These are phyloP conservation scores for Candida patagonica DNA, from an alignment of 805 yeast genomes.

Conservation along the genomic window DNA sequence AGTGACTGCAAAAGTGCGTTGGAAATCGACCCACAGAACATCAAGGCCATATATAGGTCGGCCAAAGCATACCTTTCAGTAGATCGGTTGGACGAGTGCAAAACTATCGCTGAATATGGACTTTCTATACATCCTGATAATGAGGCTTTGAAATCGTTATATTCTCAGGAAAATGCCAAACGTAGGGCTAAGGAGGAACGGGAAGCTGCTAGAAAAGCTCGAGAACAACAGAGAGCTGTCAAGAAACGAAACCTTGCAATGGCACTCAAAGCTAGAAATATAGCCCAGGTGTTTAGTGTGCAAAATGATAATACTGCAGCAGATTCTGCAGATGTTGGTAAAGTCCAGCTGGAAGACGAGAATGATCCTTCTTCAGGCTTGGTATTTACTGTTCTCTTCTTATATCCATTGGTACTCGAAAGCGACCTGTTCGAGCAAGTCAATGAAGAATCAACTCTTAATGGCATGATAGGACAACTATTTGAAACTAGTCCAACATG, in stretches of 20 bases:
- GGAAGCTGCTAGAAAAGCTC: conserved; percentile 22
- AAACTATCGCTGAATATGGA: conserved; percentile 57
- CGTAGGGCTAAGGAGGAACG: conserved; percentile 26
- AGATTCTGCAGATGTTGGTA: conserved; percentile 29
- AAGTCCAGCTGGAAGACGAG: conserved; percentile 21
- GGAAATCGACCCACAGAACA: conserved; percentile 51
- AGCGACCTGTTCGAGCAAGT: conserved; percentile 73
- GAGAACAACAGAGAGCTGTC: conserved; percentile 27
- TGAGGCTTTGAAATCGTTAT: conserved; percentile 41
- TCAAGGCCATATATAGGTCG: conserved; percentile 80
- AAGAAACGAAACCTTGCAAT: conserved; percentile 37
- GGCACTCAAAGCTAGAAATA: conserved; percentile 56
- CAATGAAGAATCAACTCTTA: conserved; percentile 61
- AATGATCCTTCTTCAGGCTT: conserved; percentile 52
- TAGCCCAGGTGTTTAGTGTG: conserved; percentile 31
- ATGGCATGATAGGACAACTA: conserved; percentile 51
- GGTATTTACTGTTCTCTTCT: conserved; percentile 67
- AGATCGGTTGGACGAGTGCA: conserved; percentile 63
- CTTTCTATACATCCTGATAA: conserved; percentile 51
- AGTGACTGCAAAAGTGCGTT: conserved; percentile 76
- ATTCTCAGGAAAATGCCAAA: conserved; percentile 32
- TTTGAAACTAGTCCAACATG: conserved; percentile 60
- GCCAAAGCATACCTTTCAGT: conserved; percentile 70
- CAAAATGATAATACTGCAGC: conserved; percentile 48
- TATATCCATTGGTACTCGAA: conserved; percentile 78